These are phyloP conservation scores for Aspergillus niger DNA, from an alignment of 2,329 filamentous ascomycete species.

Conservation along the genomic window DNA sequence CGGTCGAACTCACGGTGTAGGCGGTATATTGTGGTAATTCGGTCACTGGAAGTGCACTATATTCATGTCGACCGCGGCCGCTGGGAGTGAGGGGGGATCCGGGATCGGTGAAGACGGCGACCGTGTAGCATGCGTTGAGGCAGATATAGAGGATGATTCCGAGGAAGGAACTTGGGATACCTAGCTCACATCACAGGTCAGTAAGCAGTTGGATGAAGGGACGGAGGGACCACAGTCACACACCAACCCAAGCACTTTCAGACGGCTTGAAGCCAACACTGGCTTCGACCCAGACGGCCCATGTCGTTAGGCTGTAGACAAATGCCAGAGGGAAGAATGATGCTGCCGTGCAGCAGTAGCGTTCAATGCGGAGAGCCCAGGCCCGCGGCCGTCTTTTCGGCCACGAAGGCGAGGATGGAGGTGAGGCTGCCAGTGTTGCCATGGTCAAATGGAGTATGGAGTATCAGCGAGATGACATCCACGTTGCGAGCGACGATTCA, in stretches of 20 bases:
- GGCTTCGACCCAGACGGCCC: constrained; percentile 87
- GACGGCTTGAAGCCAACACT: constrained; percentile 65
- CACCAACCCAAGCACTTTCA: constrained; percentile 51
- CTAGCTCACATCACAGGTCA: constrained; percentile 11
- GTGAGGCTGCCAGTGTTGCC: constrained; percentile 42
- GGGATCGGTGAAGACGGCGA: constrained; percentile 89
- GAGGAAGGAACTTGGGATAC: constrained; percentile 56
- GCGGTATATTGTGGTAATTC: constrained; percentile 66
- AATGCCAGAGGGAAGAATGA: constrained; percentile 87
- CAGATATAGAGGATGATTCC: constrained; percentile 73
- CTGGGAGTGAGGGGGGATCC: constrained; percentile 60
- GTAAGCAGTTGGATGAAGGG: background rate
- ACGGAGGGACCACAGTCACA: too few species aligned
- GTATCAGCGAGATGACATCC: background rate
- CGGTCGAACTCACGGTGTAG: constrained; percentile 90
- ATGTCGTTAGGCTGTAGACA: constrained; percentile 86
- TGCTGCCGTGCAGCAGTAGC: constrained; percentile 75
- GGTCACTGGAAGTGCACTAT: constrained; percentile 78
- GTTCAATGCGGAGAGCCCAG: constrained; percentile 63
- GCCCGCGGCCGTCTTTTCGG: constrained; percentile 45
- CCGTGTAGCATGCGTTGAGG: constrained; percentile 86
- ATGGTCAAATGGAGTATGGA: constrained; percentile 23
- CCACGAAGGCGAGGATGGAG: constrained; percentile 43
- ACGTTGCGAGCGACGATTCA: constrained; percentile 5
- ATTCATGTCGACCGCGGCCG: constrained; percentile 48